A percentile compares a stretch with the other conserved stretches of the same genome.
Evolutionary conservation across 2,329 filamentous ascomycete species (phyloP).

Genomic region (Sclerotinia sclerotiorum): DNA sequence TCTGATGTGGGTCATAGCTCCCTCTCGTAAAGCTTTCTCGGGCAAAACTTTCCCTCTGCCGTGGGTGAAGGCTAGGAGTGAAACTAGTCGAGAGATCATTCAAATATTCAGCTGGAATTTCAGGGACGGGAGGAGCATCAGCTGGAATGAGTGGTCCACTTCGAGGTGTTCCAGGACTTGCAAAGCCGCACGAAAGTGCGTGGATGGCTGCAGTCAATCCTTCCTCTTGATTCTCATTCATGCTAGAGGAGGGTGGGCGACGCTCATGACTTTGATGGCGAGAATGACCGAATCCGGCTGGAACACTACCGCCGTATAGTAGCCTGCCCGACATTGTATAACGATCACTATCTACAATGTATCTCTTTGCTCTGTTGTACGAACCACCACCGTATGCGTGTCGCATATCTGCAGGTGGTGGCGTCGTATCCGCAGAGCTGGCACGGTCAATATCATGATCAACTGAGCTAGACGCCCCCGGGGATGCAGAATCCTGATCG

Average conservation of each 20-base stretch:
- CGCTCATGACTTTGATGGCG: conserved; percentile 74
- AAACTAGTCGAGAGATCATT: conserved; percentile 60
- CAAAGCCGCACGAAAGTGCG: conserved; percentile 86
- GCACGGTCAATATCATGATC: conserved; percentile 68
- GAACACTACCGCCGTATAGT: conserved; percentile 50
- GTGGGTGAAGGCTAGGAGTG: conserved; percentile 56
- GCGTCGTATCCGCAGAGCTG: conserved; percentile 90
- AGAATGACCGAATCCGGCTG: conserved; percentile 49
- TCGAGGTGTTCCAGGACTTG: conserved; percentile 58
- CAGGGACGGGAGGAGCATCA: conserved; percentile 84
- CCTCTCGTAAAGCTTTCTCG: conserved; percentile 2
- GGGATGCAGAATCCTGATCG: conserved; percentile 77
- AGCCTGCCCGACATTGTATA: conserved; percentile 65
- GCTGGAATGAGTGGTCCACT: conserved; percentile 64
- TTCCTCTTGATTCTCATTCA: conserved; percentile 71
- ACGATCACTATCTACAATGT: conserved; percentile 67
- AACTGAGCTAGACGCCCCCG: conserved; percentile 76
- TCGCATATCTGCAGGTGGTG: conserved; percentile 67
- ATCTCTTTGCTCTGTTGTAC: conserved; percentile 54
- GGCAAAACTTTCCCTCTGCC: conserved; percentile 56
- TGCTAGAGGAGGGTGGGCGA: conserved; percentile 77
- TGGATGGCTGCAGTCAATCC: conserved; percentile 89
- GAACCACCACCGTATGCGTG: conserved; percentile 47
- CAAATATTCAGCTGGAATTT: conserved; percentile 77
- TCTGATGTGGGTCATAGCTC: conserved; percentile 54